These are phyloP conservation scores for Fusarium pseudograminearum DNA, from an alignment of 2,329 filamentous ascomycete genomes.

Conservation along the genomic window DNA sequence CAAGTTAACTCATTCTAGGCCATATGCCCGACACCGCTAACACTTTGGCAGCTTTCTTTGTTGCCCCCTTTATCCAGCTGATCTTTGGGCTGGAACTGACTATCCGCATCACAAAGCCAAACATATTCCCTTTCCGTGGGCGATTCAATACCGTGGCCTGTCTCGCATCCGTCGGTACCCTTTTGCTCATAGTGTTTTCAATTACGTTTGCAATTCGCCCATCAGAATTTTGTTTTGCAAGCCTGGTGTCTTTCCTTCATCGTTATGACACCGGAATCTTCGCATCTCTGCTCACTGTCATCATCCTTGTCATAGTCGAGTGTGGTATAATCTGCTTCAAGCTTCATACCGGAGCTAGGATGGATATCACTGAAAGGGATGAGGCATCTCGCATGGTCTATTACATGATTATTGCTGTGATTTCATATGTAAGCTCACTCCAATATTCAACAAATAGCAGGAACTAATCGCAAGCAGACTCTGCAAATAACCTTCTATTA, in stretches of 20 bases:
- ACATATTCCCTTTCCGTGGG: constrained; percentile 68
- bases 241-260: constrained; percentile 75
- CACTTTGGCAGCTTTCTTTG: constrained; percentile 65
- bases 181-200: constrained; percentile 68
- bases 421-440: constrained; percentile 65
- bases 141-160: constrained; percentile 72
- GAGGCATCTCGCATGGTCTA: constrained; percentile 78
- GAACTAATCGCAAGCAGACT: constrained; percentile 59
- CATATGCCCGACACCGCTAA: constrained; percentile 41
- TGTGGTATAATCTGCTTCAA: constrained; percentile 68
- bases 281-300: constrained; percentile 63
- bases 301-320: constrained; percentile 63
- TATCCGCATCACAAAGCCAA: constrained; percentile 64
- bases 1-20: constrained; percentile 49
- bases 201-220: constrained; percentile 68
- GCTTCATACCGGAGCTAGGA: constrained; percentile 64
- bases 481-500: constrained; percentile 74
- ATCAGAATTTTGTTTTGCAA: constrained; percentile 73
- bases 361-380: constrained; percentile 70
- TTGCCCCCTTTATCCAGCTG: constrained; percentile 74
- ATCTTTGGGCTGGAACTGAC: constrained; percentile 74
- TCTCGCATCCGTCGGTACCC: constrained; percentile 61
- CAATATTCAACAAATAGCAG: background rate
- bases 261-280: constrained; percentile 70
- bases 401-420: constrained; percentile 68